These are phyloP conservation scores for Epipyxis sp. DNA, from an alignment of 108 stramenopile genomes.

Conservation along the genomic window DNA sequence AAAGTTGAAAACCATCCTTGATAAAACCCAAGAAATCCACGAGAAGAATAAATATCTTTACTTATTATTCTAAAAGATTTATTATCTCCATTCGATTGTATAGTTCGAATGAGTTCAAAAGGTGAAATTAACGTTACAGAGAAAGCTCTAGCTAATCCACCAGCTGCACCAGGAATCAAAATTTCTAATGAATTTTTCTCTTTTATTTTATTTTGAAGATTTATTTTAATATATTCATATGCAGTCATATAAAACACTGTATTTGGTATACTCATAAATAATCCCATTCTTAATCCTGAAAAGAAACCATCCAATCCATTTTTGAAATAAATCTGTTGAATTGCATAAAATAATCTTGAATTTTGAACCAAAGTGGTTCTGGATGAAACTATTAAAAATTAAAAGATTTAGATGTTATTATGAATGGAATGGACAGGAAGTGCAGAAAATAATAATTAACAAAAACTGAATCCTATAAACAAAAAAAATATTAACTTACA, in stretches of 20 bases:
- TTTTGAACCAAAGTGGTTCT: not conserved
- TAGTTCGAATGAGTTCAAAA: constrained; percentile 69
- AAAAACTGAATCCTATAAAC: no score
- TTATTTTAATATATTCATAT: constrained; percentile 64
- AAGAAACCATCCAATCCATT: constrained; percentile 52
- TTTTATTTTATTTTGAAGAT: not conserved
- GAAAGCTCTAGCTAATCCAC: constrained; percentile 69
- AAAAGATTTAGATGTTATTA: no score
- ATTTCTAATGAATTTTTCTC: not conserved
- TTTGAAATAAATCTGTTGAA: not conserved
- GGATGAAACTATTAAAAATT: no score
- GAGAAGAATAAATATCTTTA: constrained; percentile 46
- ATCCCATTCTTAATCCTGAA: constrained; percentile 47
- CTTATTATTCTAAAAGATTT: constrained; percentile 39
- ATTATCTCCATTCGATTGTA: constrained; percentile 3
- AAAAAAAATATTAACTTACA: no score
- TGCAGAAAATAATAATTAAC: no score
- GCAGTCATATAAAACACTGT: constrained; percentile 80
- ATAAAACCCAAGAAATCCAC: constrained; percentile 67
- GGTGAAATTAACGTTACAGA: constrained; percentile 78
- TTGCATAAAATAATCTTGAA: not conserved
- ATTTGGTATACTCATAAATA: constrained; percentile 68
- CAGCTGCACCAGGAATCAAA: constrained; percentile 58
- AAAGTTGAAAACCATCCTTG: constrained; percentile 75
- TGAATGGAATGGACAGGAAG: no score